phyloP scores from a whole-genome alignment of 2,329 filamentous ascomycete genomes.

The Drechslerella stenobrocha region DNA sequence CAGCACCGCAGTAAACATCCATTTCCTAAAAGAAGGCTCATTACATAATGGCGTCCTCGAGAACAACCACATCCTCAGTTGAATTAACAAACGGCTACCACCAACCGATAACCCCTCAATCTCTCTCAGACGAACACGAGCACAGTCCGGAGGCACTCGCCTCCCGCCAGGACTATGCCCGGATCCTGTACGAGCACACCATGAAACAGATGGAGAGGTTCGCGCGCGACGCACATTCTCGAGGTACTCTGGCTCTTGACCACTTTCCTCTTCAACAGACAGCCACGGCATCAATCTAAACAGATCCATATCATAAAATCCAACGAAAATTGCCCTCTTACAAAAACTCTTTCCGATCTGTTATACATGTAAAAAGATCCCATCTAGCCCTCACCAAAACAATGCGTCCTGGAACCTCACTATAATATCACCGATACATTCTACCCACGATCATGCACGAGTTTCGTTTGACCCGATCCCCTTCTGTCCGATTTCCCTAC shows the following conservation, averaged over 20 bases:
- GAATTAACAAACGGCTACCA: slow-evolving; percentile 44
- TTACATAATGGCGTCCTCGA: slow-evolving; percentile 35
- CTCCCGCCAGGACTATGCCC: slow-evolving; percentile 37
- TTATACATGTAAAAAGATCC: not conserved
- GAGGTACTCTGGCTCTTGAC: slow-evolving; percentile 36
- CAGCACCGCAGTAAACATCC: not conserved
- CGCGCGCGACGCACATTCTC: slow-evolving; percentile 28
- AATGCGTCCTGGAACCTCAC: no score
- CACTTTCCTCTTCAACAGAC: slow-evolving; percentile 28
- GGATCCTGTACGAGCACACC: slow-evolving; percentile 45
- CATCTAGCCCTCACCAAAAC: no score
- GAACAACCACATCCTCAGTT: slow-evolving; percentile 29
- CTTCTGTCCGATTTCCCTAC: no score
- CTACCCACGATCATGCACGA: no score
- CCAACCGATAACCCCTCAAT: slow-evolving; percentile 24
- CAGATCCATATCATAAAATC: no score
- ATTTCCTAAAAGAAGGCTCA: not conserved
- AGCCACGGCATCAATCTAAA: slow-evolving; percentile 23
- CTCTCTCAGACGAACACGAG: slow-evolving; percentile 18
- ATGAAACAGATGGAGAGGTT: slow-evolving; percentile 48
- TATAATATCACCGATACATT: no score
- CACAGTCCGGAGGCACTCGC: slow-evolving; percentile 13
- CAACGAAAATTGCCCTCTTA: no score
- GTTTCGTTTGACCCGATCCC: no score
- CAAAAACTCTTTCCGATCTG: no score